A percentile compares a stretch with the other conserved stretches of the same genome.
Evolutionary conservation across 169 alveolate species (phyloP).

Genomic region (Plasmodium malariae): DNA sequence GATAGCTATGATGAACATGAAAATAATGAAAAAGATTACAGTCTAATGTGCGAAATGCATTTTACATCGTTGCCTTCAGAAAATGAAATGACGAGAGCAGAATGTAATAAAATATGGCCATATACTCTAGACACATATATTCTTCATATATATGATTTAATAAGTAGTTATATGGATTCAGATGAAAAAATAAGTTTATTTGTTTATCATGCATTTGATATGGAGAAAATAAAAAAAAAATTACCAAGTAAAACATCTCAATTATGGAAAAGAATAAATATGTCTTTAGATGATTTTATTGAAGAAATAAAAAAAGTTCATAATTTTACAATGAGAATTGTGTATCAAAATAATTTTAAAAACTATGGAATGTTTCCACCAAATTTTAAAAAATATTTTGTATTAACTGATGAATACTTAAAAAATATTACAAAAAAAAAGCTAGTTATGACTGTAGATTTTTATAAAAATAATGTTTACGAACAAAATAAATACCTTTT

Average conservation of each 20-base stretch:
- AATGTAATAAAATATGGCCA: conserved; percentile 69
- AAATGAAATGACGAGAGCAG: conserved; percentile 53
- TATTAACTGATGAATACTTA: conserved; percentile 44
- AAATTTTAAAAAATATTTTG: conserved; percentile 68
- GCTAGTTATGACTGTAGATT: conserved; percentile 72
- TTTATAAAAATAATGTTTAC: conserved; percentile 43
- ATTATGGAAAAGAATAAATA: conserved; percentile 75
- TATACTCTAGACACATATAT: conserved; percentile 61
- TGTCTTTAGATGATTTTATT: conserved; percentile 71
- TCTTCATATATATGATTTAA: conserved; percentile 68
- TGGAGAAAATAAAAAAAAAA: conserved; percentile 74
- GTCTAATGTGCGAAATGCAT: conserved; percentile 59
- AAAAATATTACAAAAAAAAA: conserved; percentile 62
- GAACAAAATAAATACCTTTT: conserved; percentile 49
- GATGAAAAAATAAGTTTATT: conserved; percentile 70
- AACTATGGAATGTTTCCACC: conserved; percentile 70
- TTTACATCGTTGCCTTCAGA: conserved; percentile 51
- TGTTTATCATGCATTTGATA: conserved; percentile 74
- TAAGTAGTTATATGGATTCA: conserved; percentile 77
- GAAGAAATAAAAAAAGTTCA: conserved; percentile 76
- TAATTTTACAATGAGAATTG: conserved; percentile 63
- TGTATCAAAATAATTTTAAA: conserved; percentile 65
- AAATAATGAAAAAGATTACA: conserved; percentile 21
- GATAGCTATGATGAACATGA: conserved; percentile 28
- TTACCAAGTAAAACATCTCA: conserved; percentile 70